These are phyloP conservation scores for Tephrocybe sp. DNA, from an alignment of 768 basidiomycete species.

Conservation along the genomic window DNA sequence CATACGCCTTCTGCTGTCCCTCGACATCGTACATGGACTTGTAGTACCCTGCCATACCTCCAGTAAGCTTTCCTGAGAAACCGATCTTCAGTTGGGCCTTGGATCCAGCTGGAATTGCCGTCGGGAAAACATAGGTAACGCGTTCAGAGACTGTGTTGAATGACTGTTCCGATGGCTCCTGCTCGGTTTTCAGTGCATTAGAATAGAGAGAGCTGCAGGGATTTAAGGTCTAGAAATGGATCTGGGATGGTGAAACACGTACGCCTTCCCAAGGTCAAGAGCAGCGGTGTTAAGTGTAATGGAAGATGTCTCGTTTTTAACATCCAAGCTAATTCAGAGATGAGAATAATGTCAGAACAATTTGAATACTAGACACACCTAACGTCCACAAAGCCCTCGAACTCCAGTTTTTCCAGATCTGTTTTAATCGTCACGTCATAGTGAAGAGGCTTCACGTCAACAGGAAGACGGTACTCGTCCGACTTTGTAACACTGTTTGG, in stretches of 20 bases:
- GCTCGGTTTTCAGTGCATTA: constrained; percentile 48
- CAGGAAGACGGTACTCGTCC: constrained; percentile 60
- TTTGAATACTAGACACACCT: constrained; percentile 38
- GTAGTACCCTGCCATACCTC: constrained; percentile 84
- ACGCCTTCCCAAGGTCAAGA: constrained; percentile 55
- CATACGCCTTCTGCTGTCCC: constrained; percentile 63
- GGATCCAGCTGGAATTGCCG: constrained; percentile 59
- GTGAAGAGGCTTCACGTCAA: constrained; percentile 64
- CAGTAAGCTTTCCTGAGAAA: constrained; percentile 67
- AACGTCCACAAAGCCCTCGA: constrained; percentile 74
- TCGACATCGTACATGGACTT: constrained; percentile 60
- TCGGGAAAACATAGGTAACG: constrained; percentile 55
- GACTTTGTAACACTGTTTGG: constrained; percentile 17
- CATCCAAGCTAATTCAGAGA: constrained; percentile 49
- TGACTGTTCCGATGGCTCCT: constrained; percentile 39
- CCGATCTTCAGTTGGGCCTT: constrained; percentile 68
- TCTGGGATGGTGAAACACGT: constrained; percentile 15
- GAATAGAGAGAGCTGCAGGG: constrained; percentile 44
- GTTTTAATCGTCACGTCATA: constrained; percentile 81
- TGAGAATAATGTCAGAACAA: neutral
- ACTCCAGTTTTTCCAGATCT: constrained; percentile 74
- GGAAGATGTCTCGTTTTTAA: constrained; percentile 56
- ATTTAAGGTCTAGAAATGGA: neutral
- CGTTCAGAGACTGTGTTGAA: constrained; percentile 67
- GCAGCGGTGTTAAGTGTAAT: constrained; percentile 66